Percentiles rank a stretch among this genome's conserved stretches.
These are phyloP conservation scores for Entomortierella lignicola DNA, from an alignment of 192 early-diverging fungal genomes.

Conservation along the genomic window DNA sequence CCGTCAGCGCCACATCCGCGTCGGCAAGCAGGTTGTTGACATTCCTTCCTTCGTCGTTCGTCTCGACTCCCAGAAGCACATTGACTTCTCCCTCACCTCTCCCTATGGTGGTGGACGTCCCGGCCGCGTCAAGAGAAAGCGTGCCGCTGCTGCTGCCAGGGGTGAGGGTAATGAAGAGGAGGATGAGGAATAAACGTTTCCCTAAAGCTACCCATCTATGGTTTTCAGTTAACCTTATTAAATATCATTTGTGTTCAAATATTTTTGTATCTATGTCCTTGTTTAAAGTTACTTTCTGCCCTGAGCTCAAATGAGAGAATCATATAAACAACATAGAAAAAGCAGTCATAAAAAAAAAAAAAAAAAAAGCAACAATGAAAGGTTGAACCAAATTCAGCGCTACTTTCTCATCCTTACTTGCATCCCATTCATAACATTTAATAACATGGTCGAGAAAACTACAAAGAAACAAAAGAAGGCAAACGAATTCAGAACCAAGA, in stretches of 20 bases:
- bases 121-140: conserved; percentile 97
- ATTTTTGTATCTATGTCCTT: too few relatives aligned
- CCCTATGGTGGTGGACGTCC: conserved; percentile 98
- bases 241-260: too few relatives aligned
- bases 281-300: not conserved
- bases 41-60: conserved; percentile 96
- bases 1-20: conserved; percentile 97
- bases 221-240: not conserved
- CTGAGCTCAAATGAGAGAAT: not conserved
- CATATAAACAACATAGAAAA: not conserved
- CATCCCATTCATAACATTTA: not conserved
- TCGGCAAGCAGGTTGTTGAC: conserved; percentile 98
- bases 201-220: conserved; percentile 2
- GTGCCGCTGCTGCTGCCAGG: conserved; percentile 74
- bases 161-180: conserved; percentile 73
- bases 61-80: conserved; percentile 71
- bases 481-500: conserved; percentile 57
- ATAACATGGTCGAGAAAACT: conserved; percentile 55
- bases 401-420: too few relatives aligned
- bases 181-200: conserved; percentile 62
- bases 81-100: conserved; percentile 82
- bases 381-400: too few relatives aligned
- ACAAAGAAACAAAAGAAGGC: conserved; percentile 65
- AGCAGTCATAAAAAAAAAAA: conserved; percentile 10
- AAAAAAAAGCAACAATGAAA: not conserved